Evolutionary conservation across 2,329 filamentous ascomycete genomes (phyloP), one percentile per base, ranked within the genome.

Genomic region (Epichloe hybrida): DNA sequence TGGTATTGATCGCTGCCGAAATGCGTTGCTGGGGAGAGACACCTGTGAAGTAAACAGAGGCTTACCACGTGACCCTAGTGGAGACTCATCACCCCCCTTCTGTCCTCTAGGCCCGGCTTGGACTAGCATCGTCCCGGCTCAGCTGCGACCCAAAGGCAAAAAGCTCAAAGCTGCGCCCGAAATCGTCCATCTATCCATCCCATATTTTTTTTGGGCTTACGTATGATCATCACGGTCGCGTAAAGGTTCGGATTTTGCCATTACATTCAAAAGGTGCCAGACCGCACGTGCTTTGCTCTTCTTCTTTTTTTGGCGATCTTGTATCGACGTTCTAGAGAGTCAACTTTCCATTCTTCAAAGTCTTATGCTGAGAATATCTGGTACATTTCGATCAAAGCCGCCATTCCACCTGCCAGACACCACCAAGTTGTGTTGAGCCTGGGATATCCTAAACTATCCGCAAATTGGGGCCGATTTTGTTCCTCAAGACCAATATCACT

Each of bases 11-110:
- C 51, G 55, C 53, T 40, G 53, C 41, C 23, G 47, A 56, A 38
- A 27, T 21, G 8, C 54, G 62, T 64, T 64, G 62, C 62, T 54
- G 52, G 55, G 62, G 59, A 52, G 53, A 47, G 52, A 42, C 44
- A 54, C 52, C 53, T 44, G 44, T 51, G 17, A 61, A 62, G 61
- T 63, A 64, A 64, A 64, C 61, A 64, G 54, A 49, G 20, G n/a
- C 17, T 2, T 13, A 11, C 2, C 59, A 60, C 58, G 59, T 61
- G 58, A 60, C 47, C 20, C 21, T 6, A 23, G 27, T 17, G 34
- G 41, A 27, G 3, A 38, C 40, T 15, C 11, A 6, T 1, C 20
- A 20, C 20, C 9, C 20, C 9, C 8, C 17, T 12, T 12, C 4
- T 11, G 4, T 12, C 4, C 20, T 15, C 48, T 35, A 40, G n/a